Evolutionary conservation across 768 basidiomycete species (phyloP).

Genomic region (Boletus reticuloceps): DNA sequence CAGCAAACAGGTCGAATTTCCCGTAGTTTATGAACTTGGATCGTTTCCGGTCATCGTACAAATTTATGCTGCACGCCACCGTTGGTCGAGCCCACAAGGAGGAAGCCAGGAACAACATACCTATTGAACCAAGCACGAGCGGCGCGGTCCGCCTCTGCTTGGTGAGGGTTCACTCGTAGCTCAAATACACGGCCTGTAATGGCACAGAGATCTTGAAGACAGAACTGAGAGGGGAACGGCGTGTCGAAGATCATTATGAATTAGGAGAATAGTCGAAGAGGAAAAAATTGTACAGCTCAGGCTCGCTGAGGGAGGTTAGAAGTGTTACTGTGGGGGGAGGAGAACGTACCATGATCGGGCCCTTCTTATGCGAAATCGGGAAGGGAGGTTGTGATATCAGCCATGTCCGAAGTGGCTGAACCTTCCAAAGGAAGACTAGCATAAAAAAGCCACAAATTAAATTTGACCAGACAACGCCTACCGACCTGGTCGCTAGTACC

Average conservation of each 20-base stretch:
- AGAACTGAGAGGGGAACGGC: slow-evolving; percentile 34
- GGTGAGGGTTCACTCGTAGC: slow-evolving; percentile 31
- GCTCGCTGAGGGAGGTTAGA: slow-evolving; percentile 22
- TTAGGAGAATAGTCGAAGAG: slow-evolving; percentile 10
- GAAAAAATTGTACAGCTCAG: slow-evolving; percentile 23
- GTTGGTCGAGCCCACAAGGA: not conserved
- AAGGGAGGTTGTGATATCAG: slow-evolving; percentile 16
- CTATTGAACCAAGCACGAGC: slow-evolving; percentile 36
- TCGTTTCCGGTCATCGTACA: slow-evolving; percentile 36
- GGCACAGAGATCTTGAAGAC: slow-evolving; percentile 34
- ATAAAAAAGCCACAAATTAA: slow-evolving; percentile 28
- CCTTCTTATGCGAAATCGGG: slow-evolving; percentile 32
- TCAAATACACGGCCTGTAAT: slow-evolving; percentile 37
- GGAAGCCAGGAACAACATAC: slow-evolving; percentile 11
- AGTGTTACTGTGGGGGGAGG: slow-evolving; percentile 6
- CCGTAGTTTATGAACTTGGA: slow-evolving; percentile 36
- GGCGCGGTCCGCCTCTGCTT: slow-evolving; percentile 33
- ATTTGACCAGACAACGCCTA: slow-evolving; percentile 22
- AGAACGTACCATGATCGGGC: slow-evolving; percentile 1
- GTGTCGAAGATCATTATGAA: slow-evolving; percentile 29
- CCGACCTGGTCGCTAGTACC: slow-evolving; percentile 29
- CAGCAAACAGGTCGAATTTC: slow-evolving; percentile 38
- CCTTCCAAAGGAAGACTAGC: slow-evolving; percentile 20
- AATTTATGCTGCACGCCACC: slow-evolving; percentile 20
- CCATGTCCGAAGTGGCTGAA: slow-evolving; percentile 14